These are phyloP conservation scores for Vitis hybrid DNA, from an alignment of 177 flowering plant genomes.

Conservation along the genomic window DNA sequence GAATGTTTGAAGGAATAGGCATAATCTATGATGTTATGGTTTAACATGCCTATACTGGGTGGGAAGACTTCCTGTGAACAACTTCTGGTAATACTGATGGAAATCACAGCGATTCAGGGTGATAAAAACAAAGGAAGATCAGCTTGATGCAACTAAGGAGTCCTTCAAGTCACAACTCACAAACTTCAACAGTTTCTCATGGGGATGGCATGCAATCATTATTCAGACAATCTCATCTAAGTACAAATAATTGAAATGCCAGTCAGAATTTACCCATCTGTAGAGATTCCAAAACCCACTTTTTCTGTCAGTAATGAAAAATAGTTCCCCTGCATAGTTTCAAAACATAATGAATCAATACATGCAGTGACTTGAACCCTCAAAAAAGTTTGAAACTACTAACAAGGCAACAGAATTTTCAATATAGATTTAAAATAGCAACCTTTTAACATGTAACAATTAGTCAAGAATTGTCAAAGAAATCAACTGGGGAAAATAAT, in stretches of 20 bases:
- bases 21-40: background rate
- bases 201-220: too few relatives aligned
- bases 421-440: background rate
- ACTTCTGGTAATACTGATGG: background rate
- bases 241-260: background rate
- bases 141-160: background rate
- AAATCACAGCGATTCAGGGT: background rate
- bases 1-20: background rate
- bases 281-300: slow-evolving; percentile 92
- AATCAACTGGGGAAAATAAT: background rate
- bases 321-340: slow-evolving; percentile 74
- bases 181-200: too few relatives aligned
- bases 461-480: background rate
- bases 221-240: too few relatives aligned
- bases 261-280: slow-evolving; percentile 61
- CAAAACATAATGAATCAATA: slow-evolving; percentile 12
- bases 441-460: background rate
- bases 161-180: background rate
- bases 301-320: slow-evolving; percentile 75
- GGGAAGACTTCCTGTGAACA: background rate
- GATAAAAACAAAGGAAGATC: background rate
- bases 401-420: background rate
- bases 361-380: background rate
- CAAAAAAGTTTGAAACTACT: background rate
- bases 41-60: background rate